Evolutionary conservation across 179 eudicot species (phyloP), one percentile per base, ranked within the genome.

Genomic region (Corrigiola litoralis): DNA sequence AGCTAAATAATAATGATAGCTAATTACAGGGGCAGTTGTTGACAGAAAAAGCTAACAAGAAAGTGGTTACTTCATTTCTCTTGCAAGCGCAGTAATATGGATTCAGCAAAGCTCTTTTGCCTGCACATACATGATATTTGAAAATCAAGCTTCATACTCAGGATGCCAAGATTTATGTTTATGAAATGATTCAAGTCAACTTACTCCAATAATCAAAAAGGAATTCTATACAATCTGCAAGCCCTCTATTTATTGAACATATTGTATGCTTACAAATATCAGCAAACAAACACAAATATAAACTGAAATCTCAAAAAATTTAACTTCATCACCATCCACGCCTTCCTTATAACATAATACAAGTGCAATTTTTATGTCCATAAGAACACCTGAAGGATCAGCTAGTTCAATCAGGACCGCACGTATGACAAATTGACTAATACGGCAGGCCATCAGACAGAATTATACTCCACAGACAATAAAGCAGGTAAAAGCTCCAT

Each of bases 81-180:
- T 66, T 79, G 84, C 74, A 74, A 75, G 4, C 82, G 80, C 16
- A 74, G 81, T 59, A 86, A 76, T 68, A 89, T 75, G 27, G 88
- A 79, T 38, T 86, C 87, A 21, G 90, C 90, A 67, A 86, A 89
- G 71, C 88, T 77, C 71, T 84, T 82, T 65, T 89, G 96, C 90
- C 92, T 89, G 85, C 75, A 63, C 41, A 24, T 48, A 37, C 29
- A 13, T 16, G 57, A 12, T 12, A 8, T 18, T 21, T 13, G 18
- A 27, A 41, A 4, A 18, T 47, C 9, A 68, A 59, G 20, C 27
- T 33, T 33, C 11, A 7, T 1, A 13, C 41, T 23, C 9, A 4
- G 13, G 23, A 17, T 36, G 9, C 13, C 6, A 14, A 20, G 33
- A 17, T 8, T 2, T 11, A 7, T n/a, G 11, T n/a, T 9, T 1